These are phyloP conservation scores for Fomitopsis schrenkii DNA, from an alignment of 1,284 basidiomycete genomes.

Conservation along the genomic window DNA sequence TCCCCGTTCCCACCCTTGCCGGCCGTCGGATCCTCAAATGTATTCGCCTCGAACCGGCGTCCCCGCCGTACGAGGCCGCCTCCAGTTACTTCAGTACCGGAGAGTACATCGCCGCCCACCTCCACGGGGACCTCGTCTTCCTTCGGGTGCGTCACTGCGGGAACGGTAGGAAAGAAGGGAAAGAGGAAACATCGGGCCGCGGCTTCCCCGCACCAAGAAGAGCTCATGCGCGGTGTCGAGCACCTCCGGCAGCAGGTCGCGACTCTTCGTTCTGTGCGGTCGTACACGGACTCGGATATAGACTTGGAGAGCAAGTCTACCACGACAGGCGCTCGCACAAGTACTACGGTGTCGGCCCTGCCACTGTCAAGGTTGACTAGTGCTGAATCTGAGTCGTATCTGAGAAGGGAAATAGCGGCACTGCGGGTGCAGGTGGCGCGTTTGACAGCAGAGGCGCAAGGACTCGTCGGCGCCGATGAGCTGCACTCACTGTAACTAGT, in stretches of 20 bases:
- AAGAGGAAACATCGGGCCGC: too few species aligned
- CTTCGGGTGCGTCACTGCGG: not conserved
- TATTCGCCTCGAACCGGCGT: too few species aligned
- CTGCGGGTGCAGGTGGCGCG: not conserved
- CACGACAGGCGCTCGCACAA: too few species aligned
- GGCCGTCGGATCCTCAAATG: too few species aligned
- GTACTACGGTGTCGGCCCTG: too few species aligned
- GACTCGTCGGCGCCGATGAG: not conserved
- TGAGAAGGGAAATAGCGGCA: not conserved
- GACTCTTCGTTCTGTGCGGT: not conserved
- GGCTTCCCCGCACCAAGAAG: not conserved
- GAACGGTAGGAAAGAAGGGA: not conserved
- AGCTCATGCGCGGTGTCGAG: not conserved
- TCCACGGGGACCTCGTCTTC: not conserved
- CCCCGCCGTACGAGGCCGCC: too few species aligned
- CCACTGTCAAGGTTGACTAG: too few species aligned
- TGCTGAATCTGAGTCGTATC: too few species aligned
- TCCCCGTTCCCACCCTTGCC: too few species aligned
- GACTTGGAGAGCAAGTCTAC: too few species aligned
- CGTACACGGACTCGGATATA: not conserved
- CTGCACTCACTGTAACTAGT: too few species aligned
- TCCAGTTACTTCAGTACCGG: too few species aligned
- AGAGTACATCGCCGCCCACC: not conserved
- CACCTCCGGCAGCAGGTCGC: not conserved
- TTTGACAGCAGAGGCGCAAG: not conserved